These are phyloP conservation scores for Diutina rugosa DNA, from an alignment of 1,139 yeast genomes.

Conservation along the genomic window DNA sequence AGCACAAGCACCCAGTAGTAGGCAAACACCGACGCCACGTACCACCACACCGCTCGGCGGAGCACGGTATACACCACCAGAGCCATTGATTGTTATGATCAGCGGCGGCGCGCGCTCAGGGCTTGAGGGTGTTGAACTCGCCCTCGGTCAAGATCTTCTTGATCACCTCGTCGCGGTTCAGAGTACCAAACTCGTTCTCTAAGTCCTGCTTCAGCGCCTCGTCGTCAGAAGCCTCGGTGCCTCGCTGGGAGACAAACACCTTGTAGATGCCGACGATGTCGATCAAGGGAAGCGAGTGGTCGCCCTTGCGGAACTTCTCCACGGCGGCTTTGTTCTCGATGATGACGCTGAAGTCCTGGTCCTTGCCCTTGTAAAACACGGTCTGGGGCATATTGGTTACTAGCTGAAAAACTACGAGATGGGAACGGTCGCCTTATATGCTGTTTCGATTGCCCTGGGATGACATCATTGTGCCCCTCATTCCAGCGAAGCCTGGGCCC, in stretches of 20 bases:
- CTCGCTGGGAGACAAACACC: constrained; percentile 47
- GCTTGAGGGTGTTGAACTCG: constrained; percentile 6
- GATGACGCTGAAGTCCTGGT: constrained; percentile 52
- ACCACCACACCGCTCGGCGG: neutral
- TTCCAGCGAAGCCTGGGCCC: too few species aligned
- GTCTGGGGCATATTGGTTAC: constrained; percentile 12
- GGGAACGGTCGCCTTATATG: too few species aligned
- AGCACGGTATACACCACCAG: neutral
- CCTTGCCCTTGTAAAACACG: constrained; percentile 53
- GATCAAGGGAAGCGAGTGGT: constrained; percentile 44
- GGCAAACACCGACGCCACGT: neutral
- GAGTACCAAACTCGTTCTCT: constrained; percentile 51
- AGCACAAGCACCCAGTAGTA: neutral
- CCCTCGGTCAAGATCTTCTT: constrained; percentile 47
- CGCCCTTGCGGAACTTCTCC: constrained; percentile 36
- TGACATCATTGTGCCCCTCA: too few species aligned
- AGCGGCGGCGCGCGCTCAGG: neutral
- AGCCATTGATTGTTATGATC: neutral
- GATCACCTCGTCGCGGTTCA: constrained; percentile 33
- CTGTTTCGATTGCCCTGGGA: too few species aligned
- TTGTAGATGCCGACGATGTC: constrained; percentile 55
- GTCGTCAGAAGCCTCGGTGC: constrained; percentile 59
- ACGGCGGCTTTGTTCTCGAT: constrained; percentile 40
- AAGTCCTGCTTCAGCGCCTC: constrained; percentile 61
- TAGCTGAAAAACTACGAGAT: too few species aligned